Percentiles rank a stretch among this genome's conserved stretches.
Evolutionary conservation across 306 rosid species (phyloP).

Genomic region (Dalbergia cultrata): DNA sequence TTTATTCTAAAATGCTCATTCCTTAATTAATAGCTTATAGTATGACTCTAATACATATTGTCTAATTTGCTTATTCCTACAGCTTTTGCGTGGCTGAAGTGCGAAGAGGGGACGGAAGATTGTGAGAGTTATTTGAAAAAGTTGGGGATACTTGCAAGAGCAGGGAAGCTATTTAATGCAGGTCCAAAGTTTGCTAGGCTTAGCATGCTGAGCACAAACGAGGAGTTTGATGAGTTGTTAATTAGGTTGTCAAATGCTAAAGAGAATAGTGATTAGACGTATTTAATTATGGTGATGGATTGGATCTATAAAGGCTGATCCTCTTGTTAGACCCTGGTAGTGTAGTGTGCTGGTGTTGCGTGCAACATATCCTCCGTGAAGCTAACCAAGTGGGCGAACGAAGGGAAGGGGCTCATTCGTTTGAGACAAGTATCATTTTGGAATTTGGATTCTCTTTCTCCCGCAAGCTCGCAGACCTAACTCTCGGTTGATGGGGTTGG

Average conservation of each 20-base stretch:
- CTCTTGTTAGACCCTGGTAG: too few relatives aligned
- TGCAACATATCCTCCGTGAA: too few relatives aligned
- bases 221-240: slow-evolving; percentile 56
- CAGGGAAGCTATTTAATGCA: slow-evolving; percentile 70
- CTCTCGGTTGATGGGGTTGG: too few relatives aligned
- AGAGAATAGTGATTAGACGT: slow-evolving; percentile 30
- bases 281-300: background rate
- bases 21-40: background rate
- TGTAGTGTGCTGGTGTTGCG: too few relatives aligned
- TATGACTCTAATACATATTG: background rate
- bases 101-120: slow-evolving; percentile 59
- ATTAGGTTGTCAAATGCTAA: slow-evolving; percentile 53
- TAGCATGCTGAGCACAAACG: slow-evolving; percentile 64
- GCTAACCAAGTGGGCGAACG: too few relatives aligned
- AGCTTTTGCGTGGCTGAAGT: slow-evolving; percentile 87
- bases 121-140: slow-evolving; percentile 54
- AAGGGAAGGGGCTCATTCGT: too few relatives aligned
- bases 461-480: too few relatives aligned
- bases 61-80: background rate
- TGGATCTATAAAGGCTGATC: too few relatives aligned
- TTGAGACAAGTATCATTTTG: too few relatives aligned
- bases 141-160: slow-evolving; percentile 56
- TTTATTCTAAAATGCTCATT: background rate
- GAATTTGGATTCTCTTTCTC: too few relatives aligned
- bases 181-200: slow-evolving; percentile 57